These are phyloP conservation scores for Aspergillus sp. DNA, from an alignment of 2,329 filamentous ascomycete genomes.

Conservation along the genomic window DNA sequence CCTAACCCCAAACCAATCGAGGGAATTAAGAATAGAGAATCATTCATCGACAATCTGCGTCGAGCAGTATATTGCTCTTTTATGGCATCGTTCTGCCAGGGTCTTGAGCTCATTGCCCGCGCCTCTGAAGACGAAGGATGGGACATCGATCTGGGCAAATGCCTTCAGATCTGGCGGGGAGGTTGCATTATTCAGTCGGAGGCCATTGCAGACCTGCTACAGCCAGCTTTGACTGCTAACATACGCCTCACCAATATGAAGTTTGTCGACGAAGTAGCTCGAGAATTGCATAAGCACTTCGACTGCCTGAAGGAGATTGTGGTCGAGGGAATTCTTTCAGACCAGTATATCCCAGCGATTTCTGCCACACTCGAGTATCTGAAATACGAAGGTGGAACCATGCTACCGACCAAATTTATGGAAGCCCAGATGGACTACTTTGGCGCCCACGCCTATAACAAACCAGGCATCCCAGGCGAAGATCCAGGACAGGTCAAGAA, in stretches of 20 bases:
- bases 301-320: conserved; percentile 53
- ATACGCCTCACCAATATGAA: conserved; percentile 32
- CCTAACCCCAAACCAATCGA: conserved; percentile 34
- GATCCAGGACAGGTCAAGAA: conserved; percentile 48
- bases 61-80: conserved; percentile 59
- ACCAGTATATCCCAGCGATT: conserved; percentile 58
- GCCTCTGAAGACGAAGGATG: conserved; percentile 57
- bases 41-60: conserved; percentile 56
- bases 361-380: conserved; percentile 62
- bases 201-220: conserved; percentile 57
- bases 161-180: conserved; percentile 58
- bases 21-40: conserved; percentile 28
- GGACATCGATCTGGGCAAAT: conserved; percentile 41
- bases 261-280: conserved; percentile 43
- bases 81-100: conserved; percentile 60
- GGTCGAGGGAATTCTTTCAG: conserved; percentile 49
- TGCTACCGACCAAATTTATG: conserved; percentile 63
- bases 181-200: conserved; percentile 70
- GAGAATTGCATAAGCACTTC: conserved; percentile 50
- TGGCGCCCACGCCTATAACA: conserved; percentile 62
- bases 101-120: conserved; percentile 59
- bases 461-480: conserved; percentile 46
- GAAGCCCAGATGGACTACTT: conserved; percentile 70
- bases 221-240: conserved; percentile 23
- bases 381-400: conserved; percentile 58